Base-by-base conservation (phyloP, 768 basidiomycete species). In the Amanita jacksonii region DNA sequence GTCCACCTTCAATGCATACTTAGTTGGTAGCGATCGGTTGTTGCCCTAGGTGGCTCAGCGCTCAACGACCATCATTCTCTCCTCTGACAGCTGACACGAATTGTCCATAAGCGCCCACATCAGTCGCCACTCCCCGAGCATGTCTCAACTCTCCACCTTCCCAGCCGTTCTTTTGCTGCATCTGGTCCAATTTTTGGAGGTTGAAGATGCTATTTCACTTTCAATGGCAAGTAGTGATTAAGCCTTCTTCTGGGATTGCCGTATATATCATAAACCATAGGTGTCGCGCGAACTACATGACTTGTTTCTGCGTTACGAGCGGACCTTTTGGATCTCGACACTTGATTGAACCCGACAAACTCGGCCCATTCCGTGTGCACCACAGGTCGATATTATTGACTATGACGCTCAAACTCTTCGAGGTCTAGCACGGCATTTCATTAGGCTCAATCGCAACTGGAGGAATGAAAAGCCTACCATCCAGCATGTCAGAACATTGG, bases 371-470 rank as follows among this genome's bases (percentile, higher is more conserved):
- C 55, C 62, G 5, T 62, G 62, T 42, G 45, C 59, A 3, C 44
- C 52, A 13, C 41, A 53, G 9, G 52, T 55, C 23, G 59, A 64
- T 31, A 48, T 66, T 8, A 35, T 55, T 18, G 36, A 13, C 4
- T 54, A 51, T 27, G 43, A 54, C 10, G 33, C 56, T 1, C 10
- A n/a, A 0, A 38, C 41, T 22, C 55, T 66, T 35, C 60, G 53
- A 38, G 30, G 42, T 9, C 54, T 63, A 13, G 59, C 53, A 1
- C 47, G 53, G 3, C 60, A 56, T 40, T 53, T 59, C 3, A 38
- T 56, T 8, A 58, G 63, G n/a, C 52, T 64, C 1, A 45, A 52
- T 13, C 50, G 49, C 41, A 63, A 60, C 46, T 65, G 62, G 64
- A 20, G 45, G n/a, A 25, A 43, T 0, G 53, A 51, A 1, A 28